Evolutionary conservation across 805 yeast genomes (phyloP), one percentile per base, ranked within the genome.

Genomic region (Ogataea populi-albae): DNA sequence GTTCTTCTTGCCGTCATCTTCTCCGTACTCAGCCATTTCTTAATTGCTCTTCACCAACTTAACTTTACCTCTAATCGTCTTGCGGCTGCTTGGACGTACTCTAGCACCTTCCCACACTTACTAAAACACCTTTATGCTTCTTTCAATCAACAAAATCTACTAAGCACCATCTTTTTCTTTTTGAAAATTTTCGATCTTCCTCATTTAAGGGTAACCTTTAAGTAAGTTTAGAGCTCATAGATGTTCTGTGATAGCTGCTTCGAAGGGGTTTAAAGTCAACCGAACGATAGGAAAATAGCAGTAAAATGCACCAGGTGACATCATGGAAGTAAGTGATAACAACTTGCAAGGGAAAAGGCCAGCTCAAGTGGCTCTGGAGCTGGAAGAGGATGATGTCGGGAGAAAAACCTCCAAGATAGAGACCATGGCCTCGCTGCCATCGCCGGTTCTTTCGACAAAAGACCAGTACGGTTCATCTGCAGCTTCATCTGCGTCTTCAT

Each of bases 1-100:
- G 30, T 34, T 37, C 36, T 71, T 75, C 32, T 73, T 81, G 33
- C 43, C 46, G 25, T 81, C 88, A 61, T 85, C 74, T 36, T 72
- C 79, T 24, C 66, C 73, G 69, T 69, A 71, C 45, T 74, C 80
- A 43, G 79, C 73, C 81, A 75, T 75, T 18, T 26, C 45, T n/a
- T n/a, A 8, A 7, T 15, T 21, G 15, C 17, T 21, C 26, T 18
- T 30, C 17, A 12, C 14, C 25, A 20, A 16, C 11, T 17, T 32
- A 18, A 14, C 17, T 12, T 9, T 15, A 9, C 25, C 21, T 25
- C 4, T 33, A n/a, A 8, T 10, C 28, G n/a, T n/a, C n/a, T n/a
- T n/a, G n/a, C n/a, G n/a, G n/a, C n/a, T n/a, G n/a, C n/a, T n/a
- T n/a, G n/a, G n/a, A n/a, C n/a, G n/a, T n/a, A n/a, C n/a, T n/a